Conservation (phyloP, 2,329 filamentous ascomycete species). For the Stagonosporopsis chrysanthemi region DNA sequence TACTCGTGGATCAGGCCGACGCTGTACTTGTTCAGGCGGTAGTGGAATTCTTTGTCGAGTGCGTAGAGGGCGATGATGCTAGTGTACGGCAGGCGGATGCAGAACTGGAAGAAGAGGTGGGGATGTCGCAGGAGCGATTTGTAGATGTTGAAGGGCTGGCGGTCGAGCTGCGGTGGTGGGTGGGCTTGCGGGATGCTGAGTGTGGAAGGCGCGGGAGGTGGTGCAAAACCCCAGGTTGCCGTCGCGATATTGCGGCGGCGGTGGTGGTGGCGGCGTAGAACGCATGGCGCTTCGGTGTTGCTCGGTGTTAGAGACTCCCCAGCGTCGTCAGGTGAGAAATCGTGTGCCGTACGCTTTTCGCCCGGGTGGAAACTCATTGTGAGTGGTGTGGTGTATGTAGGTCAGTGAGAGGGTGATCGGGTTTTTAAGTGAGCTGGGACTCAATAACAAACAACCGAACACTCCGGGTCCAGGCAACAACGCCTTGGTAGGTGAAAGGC, state of each 20-base stretch:
- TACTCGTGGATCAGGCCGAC: constrained; percentile 64
- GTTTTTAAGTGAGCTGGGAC: background rate
- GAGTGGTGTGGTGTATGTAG: background rate
- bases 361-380: constrained; percentile 16
- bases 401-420: background rate
- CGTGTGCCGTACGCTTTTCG: constrained; percentile 34
- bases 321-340: constrained; percentile 1
- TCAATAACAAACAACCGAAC: background rate
- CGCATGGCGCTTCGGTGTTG: constrained; percentile 12
- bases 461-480: background rate
- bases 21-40: constrained; percentile 58
- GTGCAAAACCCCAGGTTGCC: constrained; percentile 28
- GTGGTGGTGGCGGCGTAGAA: constrained; percentile 35
- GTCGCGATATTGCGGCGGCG: constrained; percentile 34
- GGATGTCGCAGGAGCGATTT: constrained; percentile 45
- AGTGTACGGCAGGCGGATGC: constrained; percentile 32
- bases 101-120: constrained; percentile 48
- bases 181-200: background rate
- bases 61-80: constrained; percentile 44
- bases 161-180: background rate
- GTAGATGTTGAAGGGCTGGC: constrained; percentile 43
- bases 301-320: background rate
- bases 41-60: constrained; percentile 52
- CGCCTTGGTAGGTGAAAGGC: background rate
- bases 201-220: constrained; percentile 2